Percentiles rank a stretch among this genome's conserved stretches.
Evolutionary conservation across 2,329 filamentous ascomycete species (phyloP).

Genomic region (Thyridium curvatum): DNA sequence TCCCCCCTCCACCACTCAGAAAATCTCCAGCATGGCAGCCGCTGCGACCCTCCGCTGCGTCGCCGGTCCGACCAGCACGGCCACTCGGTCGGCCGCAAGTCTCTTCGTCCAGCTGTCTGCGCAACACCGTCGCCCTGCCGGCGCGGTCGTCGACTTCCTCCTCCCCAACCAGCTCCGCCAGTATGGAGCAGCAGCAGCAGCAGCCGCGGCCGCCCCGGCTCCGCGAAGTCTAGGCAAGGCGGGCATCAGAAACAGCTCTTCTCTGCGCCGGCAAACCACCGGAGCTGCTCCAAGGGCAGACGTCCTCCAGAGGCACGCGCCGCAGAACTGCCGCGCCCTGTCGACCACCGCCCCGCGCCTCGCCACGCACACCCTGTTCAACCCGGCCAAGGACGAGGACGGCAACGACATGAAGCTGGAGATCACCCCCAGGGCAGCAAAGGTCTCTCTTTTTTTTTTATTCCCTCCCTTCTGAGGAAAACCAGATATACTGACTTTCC

Average conservation of each 20-base stretch:
- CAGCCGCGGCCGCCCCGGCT: neutral
- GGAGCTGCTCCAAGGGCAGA: no score
- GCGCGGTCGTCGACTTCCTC: conserved; percentile 33
- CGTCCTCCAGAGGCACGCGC: neutral
- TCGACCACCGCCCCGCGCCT: conserved; percentile 24
- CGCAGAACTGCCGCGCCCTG: conserved; percentile 19
- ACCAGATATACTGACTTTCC: neutral
- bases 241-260: no score
- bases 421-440: conserved; percentile 77
- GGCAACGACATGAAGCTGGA: conserved; percentile 78
- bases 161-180: conserved; percentile 19
- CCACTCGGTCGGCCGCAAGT: conserved; percentile 20
- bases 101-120: conserved; percentile 22
- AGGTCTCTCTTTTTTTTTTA: conserved; percentile 39
- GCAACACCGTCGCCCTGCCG: conserved; percentile 8
- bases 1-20: no score
- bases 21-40: no score
- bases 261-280: no score
- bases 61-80: conserved; percentile 2
- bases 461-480: neutral
- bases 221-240: no score
- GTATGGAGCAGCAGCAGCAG: neutral
- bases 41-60: no score
- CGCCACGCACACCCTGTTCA: conserved; percentile 49
- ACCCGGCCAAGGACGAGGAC: conserved; percentile 74